Evolutionary conservation across 1,284 basidiomycete species (phyloP).

Genomic region (Cryptococcus deneoformans): DNA sequence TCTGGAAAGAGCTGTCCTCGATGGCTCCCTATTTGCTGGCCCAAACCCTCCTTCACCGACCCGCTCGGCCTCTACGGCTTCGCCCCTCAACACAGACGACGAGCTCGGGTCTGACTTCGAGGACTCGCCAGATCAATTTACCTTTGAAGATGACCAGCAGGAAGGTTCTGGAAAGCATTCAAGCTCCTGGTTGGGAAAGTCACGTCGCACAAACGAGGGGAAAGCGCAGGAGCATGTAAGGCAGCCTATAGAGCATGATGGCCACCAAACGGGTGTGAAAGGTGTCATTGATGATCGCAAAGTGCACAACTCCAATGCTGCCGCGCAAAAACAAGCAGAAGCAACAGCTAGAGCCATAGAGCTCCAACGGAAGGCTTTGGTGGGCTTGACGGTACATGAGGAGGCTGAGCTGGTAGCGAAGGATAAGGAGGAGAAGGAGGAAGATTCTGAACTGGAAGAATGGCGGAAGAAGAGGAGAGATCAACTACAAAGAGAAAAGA

Average conservation of each 20-base stretch:
- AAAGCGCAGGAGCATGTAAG: neutral
- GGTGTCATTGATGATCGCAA: constrained; percentile 42
- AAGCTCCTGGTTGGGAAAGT: neutral
- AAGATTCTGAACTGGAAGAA: constrained; percentile 15
- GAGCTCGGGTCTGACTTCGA: constrained; percentile 31
- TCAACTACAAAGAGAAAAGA: constrained; percentile 6
- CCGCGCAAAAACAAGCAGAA: neutral
- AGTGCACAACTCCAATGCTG: constrained; percentile 6
- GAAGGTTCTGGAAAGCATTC: neutral
- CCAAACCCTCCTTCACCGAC: constrained; percentile 22
- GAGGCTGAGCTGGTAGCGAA: constrained; percentile 20
- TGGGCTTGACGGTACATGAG: constrained; percentile 26
- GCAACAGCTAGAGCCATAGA: constrained; percentile 4
- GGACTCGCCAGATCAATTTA: neutral
- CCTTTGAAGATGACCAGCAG: constrained; percentile 2
- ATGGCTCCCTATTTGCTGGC: constrained; percentile 28
- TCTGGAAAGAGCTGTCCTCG: constrained; percentile 33
- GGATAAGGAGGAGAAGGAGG: constrained; percentile 9
- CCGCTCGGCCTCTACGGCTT: constrained; percentile 20
- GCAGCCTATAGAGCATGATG: constrained; percentile 12
- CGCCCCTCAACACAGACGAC: constrained; percentile 30
- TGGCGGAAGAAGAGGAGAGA: constrained; percentile 12
- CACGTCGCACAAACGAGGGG: neutral
- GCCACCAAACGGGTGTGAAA: constrained; percentile 44
- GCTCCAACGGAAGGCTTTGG: constrained; percentile 19